Evolutionary conservation across 345 rosid genomes (phyloP).

Genomic region (Rubroshorea leprosula): DNA sequence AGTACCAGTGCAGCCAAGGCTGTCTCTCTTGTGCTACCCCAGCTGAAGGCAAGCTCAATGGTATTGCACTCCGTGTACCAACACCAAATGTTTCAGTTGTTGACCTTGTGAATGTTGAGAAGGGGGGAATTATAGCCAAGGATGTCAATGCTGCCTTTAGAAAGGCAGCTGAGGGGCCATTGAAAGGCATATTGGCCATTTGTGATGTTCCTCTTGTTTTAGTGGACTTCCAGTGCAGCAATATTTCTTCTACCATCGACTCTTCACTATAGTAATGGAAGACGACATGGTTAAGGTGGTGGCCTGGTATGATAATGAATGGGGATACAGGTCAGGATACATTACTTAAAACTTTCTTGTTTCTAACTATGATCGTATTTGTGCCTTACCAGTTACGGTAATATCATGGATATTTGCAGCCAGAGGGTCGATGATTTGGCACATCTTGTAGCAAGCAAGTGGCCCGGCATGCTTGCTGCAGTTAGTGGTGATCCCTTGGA

Average conservation of each 20-base stretch:
- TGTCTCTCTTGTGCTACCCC: slow-evolving; percentile 88
- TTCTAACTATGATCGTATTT: no score
- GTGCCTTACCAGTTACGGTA: no score
- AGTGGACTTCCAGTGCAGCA: slow-evolving; percentile 82
- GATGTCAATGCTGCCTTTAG: slow-evolving; percentile 94
- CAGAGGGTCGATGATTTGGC: no score
- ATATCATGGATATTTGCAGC: no score
- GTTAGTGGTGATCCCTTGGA: no score
- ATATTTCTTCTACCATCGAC: slow-evolving; percentile 89
- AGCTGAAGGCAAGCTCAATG: slow-evolving; percentile 95
- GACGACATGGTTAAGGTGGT: slow-evolving; percentile 98
- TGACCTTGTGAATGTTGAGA: slow-evolving; percentile 85
- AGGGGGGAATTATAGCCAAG: slow-evolving; percentile 78
- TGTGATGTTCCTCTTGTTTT: slow-evolving; percentile 89
- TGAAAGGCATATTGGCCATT: slow-evolving; percentile 77
- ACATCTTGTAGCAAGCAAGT: no score
- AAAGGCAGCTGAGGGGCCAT: slow-evolving; percentile 80
- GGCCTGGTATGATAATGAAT: slow-evolving; percentile 98
- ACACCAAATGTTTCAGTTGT: slow-evolving; percentile 96
- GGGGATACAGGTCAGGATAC: slow-evolving; percentile 87
- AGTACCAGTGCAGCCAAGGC: slow-evolving; percentile 99
- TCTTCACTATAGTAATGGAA: slow-evolving; percentile 96
- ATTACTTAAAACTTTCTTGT: no score
- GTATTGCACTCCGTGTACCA: slow-evolving; percentile 97
- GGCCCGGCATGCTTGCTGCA: no score